Conservation (phyloP, 345 rosid species). For the Punica granatum region DNA sequence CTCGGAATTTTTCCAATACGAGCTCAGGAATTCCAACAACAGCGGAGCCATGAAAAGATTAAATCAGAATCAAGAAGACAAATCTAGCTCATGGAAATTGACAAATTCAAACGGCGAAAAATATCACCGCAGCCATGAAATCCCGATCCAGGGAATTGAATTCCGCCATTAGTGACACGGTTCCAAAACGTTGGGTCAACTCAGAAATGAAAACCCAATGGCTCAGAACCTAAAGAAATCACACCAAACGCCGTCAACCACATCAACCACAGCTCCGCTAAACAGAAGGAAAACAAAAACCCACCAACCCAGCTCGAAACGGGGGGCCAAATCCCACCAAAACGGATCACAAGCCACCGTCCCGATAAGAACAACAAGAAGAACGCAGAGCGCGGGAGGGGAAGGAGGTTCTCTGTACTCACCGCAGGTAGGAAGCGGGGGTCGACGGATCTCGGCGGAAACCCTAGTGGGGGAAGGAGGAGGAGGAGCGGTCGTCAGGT, state of each 20-base stretch:
- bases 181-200: neutral
- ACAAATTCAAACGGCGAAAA: neutral
- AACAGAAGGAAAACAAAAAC: neutral
- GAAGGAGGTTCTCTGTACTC: neutral
- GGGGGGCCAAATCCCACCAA: neutral
- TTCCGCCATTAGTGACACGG: neutral
- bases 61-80: neutral
- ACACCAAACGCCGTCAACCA: neutral
- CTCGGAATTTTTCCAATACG: neutral
- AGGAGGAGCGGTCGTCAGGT: neutral
- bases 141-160: neutral
- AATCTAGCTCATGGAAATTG: neutral
- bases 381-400: neutral
- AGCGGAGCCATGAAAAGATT: neutral
- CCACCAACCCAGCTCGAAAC: neutral
- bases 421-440: neutral
- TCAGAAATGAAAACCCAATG: neutral
- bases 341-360: neutral
- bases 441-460: slow-evolving; percentile 3
- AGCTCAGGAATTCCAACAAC: neutral
- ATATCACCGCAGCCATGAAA: neutral
- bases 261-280: neutral
- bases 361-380: neutral
- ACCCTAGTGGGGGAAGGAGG: slow-evolving; percentile 5
- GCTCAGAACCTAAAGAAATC: neutral